Evolutionary conservation across 2,329 filamentous ascomycete genomes (phyloP).

Genomic region (Sarocladium oryzae): DNA sequence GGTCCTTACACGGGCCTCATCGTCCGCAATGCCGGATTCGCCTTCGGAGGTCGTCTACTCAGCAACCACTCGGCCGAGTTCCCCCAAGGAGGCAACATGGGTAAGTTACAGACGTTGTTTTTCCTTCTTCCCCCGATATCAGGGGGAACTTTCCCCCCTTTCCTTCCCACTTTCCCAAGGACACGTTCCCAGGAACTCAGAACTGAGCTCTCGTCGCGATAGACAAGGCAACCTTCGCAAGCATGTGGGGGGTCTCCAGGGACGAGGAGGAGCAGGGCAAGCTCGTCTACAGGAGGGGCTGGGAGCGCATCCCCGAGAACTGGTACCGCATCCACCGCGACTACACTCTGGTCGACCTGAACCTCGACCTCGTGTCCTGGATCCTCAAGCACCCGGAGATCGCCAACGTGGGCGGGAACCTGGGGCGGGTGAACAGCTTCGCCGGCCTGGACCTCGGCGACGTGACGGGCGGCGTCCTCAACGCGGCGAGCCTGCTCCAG

Average conservation of each 20-base stretch:
- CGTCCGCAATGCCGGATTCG: conserved; percentile 40
- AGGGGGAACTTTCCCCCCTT: no score
- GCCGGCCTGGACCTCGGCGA: conserved; percentile 36
- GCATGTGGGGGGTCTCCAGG: conserved; percentile 39
- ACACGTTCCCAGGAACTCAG: no score
- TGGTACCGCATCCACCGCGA: conserved; percentile 40
- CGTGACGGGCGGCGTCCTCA: conserved; percentile 38
- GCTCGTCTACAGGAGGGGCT: conserved; percentile 37
- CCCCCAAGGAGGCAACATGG: conserved; percentile 23
- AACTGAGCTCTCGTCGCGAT: no score
- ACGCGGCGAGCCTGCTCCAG: conserved; percentile 31
- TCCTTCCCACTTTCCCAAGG: no score
- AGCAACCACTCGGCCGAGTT: conserved; percentile 37
- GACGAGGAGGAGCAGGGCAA: conserved; percentile 26
- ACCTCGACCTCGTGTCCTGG: conserved; percentile 32
- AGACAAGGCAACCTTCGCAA: conserved; percentile 30
- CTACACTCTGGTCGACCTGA: conserved; percentile 37
- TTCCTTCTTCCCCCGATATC: no score
- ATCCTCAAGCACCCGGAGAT: conserved; percentile 34
- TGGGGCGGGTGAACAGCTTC: conserved; percentile 43
- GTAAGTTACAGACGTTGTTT: conserved; percentile 4
- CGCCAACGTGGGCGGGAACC: conserved; percentile 44
- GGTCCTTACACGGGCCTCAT: conserved; percentile 45
- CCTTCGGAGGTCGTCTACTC: conserved; percentile 36
- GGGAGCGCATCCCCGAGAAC: conserved; percentile 45